Percentiles rank a stretch among this genome's conserved stretches.
Conservation (phyloP, 768 basidiomycete genomes). For the Boletus edulis region DNA sequence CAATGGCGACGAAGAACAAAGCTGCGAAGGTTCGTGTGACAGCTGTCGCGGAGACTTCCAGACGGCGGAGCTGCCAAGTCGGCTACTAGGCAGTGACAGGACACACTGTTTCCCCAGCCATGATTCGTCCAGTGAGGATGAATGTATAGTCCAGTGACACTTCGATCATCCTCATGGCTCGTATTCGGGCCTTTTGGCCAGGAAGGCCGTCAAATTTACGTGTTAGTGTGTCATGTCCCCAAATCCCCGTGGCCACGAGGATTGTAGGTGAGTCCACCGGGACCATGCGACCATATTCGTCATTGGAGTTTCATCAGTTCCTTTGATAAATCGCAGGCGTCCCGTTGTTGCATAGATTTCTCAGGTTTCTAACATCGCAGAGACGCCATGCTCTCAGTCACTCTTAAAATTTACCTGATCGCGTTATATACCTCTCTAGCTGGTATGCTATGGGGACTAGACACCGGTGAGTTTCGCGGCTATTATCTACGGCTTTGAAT, state of each 20-base stretch:
- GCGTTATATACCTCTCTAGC: conserved; percentile 26
- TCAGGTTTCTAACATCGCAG: neutral
- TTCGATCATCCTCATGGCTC: neutral
- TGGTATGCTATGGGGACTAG: conserved; percentile 32
- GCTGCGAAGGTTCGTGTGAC: neutral
- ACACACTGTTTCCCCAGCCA: no score
- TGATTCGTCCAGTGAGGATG: no score
- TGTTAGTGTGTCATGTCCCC: neutral
- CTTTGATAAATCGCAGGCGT: neutral
- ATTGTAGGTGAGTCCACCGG: neutral
- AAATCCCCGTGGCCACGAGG: neutral
- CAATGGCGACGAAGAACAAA: neutral
- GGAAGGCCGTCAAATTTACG: neutral
- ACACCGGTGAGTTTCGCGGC: conserved; percentile 21
- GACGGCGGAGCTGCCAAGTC: no score
- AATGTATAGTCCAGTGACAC: no score
- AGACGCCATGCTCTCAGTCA: conserved; percentile 11
- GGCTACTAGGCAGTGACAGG: no score
- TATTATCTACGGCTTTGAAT: neutral
- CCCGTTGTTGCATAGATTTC: neutral
- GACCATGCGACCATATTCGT: neutral
- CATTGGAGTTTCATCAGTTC: neutral
- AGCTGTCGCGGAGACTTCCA: neutral
- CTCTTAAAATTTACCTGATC: conserved; percentile 24
- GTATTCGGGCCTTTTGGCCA: neutral